These are phyloP conservation scores for Gyrodon lividus DNA, from an alignment of 768 basidiomycete species.

Conservation along the genomic window DNA sequence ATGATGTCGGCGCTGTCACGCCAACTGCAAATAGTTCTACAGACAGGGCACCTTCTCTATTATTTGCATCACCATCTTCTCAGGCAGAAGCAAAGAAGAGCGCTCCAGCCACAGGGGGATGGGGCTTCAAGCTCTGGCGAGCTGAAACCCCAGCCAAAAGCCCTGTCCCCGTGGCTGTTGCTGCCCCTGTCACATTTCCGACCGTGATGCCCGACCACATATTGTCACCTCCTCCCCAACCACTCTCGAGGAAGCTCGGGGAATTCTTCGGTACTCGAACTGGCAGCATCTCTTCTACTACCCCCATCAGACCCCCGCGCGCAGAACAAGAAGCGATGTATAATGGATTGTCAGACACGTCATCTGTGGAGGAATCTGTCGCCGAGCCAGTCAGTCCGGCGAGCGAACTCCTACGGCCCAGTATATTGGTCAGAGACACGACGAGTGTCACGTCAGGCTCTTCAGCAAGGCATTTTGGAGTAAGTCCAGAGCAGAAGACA, in stretches of 20 bases:
- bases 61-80: constrained; percentile 14
- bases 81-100: constrained; percentile 35
- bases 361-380: constrained; percentile 37
- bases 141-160: constrained; percentile 35
- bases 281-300: constrained; percentile 49
- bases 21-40: constrained; percentile 16
- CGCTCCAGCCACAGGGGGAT: constrained; percentile 39
- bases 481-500: constrained; percentile 30
- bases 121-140: constrained; percentile 75
- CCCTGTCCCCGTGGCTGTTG: constrained; percentile 27
- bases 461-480: constrained; percentile 24
- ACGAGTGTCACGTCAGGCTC: constrained; percentile 27
- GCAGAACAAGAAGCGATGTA: constrained; percentile 25
- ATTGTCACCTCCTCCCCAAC: constrained; percentile 36
- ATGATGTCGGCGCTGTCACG: constrained; percentile 51
- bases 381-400: constrained; percentile 34
- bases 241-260: constrained; percentile 64
- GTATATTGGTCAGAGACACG: constrained; percentile 32
- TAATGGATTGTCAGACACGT: constrained; percentile 34
- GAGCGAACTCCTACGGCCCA: constrained; percentile 25
- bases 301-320: constrained; percentile 24
- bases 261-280: constrained; percentile 63
- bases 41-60: constrained; percentile 1
- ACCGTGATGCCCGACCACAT: constrained; percentile 18
- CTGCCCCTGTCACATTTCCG: constrained; percentile 25